Percentiles rank a stretch among this genome's conserved stretches.
Evolutionary conservation across 345 rosid species (phyloP).

Genomic region (Hibiscus syriacus): DNA sequence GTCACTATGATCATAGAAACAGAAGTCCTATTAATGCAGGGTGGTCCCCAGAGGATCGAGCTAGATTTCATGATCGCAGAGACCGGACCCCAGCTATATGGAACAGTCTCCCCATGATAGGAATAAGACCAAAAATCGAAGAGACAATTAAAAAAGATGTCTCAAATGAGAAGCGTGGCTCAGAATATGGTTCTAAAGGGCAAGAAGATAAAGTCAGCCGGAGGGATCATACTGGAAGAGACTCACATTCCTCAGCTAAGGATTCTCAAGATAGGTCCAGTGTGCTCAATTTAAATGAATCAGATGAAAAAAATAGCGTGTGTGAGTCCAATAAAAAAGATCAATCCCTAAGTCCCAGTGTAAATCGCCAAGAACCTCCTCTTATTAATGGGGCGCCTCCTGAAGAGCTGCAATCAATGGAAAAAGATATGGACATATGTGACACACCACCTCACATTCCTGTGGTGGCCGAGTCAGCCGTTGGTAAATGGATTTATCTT

Average conservation of each 20-base stretch:
- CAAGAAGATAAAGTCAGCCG: conserved; percentile 50
- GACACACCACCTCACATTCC: conserved; percentile 92
- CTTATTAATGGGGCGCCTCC: conserved; percentile 38
- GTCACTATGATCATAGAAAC: conserved; percentile 59
- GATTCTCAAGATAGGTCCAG: conserved; percentile 54
- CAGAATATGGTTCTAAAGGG: conserved; percentile 39
- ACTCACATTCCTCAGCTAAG: conserved; percentile 29
- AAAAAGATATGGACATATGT: conserved; percentile 99
- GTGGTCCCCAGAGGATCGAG: conserved; percentile 52
- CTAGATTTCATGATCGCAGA: conserved; percentile 49
- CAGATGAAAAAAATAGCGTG: conserved; percentile 39
- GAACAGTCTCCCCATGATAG: conserved; percentile 64
- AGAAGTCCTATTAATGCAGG: conserved; percentile 69
- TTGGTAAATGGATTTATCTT: conserved; percentile 95
- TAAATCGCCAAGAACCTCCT: conserved; percentile 33
- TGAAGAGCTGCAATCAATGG: conserved; percentile 88
- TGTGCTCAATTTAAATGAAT: conserved; percentile 21
- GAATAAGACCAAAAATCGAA: conserved; percentile 31
- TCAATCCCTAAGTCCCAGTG: conserved; percentile 33
- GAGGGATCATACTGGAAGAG: conserved; percentile 42
- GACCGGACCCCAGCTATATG: conserved; percentile 47
- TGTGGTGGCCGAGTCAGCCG: conserved; percentile 40
- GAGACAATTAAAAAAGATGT: conserved; percentile 59
- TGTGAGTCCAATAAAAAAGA: conserved; percentile 47
- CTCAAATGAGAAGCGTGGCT: conserved; percentile 48